A percentile compares a stretch with the other conserved stretches of the same genome.
Conservation (phyloP, 2,329 filamentous ascomycete genomes). For the Clarireedia homoeocarpa region DNA sequence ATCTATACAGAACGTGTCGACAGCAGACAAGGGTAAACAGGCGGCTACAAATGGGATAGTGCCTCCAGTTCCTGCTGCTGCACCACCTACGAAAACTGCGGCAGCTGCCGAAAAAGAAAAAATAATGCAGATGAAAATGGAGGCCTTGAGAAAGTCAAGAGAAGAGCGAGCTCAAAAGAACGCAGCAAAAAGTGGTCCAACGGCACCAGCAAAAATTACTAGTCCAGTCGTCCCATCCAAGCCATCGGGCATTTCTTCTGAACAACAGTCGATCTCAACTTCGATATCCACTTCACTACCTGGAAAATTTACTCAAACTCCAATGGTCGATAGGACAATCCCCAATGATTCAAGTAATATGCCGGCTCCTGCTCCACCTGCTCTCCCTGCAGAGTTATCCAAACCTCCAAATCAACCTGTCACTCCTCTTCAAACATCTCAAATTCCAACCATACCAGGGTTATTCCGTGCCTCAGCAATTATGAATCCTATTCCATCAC, state of each 20-base stretch:
- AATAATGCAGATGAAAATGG: conserved; percentile 69
- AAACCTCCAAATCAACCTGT: not conserved
- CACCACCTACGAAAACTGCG: conserved; percentile 15
- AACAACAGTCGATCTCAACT: not conserved
- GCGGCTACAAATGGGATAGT: not conserved
- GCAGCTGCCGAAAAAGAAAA: conserved; percentile 61
- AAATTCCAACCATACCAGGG: conserved; percentile 16
- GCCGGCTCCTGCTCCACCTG: not conserved
- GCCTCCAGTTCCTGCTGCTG: not conserved
- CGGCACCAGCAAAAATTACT: conserved; percentile 1
- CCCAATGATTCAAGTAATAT: not conserved
- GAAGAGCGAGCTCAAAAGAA: conserved; percentile 36
- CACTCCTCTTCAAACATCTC: conserved; percentile 1
- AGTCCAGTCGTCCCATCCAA: conserved; percentile 2
- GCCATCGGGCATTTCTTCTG: not conserved
- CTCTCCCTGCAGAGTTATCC: not conserved
- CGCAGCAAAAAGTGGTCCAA: conserved; percentile 25
- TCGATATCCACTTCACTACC: not conserved
- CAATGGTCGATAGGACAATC: not conserved
- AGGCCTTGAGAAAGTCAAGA: conserved; percentile 57
- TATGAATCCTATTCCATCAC: conserved; percentile 7
- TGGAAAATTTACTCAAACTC: not conserved
- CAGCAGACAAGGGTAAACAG: not conserved
- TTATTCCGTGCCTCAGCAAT: conserved; percentile 23
- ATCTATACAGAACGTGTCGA: not conserved